A percentile compares a stretch with the other conserved stretches of the same genome.
These are phyloP conservation scores for Geranium rotundifolium DNA, from an alignment of 345 rosid genomes.

Conservation along the genomic window DNA sequence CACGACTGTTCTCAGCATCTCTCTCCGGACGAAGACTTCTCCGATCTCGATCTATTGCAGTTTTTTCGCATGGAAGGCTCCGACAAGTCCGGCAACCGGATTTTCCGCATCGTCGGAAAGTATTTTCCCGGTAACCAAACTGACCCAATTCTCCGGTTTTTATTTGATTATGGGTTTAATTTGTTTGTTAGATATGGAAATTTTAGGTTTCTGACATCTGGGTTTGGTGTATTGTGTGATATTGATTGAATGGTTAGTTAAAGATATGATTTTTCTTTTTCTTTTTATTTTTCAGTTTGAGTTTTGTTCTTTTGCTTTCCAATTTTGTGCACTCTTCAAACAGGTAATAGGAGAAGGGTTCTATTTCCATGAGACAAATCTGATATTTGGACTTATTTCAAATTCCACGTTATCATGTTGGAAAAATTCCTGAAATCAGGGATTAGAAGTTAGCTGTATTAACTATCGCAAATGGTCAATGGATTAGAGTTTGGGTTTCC, in stretches of 20 bases:
- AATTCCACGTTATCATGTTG: neutral
- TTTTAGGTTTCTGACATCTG: neutral
- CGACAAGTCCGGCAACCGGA: too few relatives aligned
- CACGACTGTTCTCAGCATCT: constrained; percentile 80
- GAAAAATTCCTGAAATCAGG: neutral
- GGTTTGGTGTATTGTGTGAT: neutral
- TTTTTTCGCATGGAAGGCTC: too few relatives aligned
- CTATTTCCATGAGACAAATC: neutral
- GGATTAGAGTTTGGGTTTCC: too few relatives aligned
- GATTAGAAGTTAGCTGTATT: neutral
- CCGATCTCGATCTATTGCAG: too few relatives aligned
- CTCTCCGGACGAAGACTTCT: too few relatives aligned
- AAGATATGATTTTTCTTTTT: neutral
- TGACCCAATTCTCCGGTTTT: constrained; percentile 4
- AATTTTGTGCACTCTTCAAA: neutral
- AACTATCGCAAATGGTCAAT: too few relatives aligned
- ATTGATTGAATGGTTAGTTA: neutral
- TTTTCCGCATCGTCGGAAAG: too few relatives aligned
- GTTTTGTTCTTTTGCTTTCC: too few relatives aligned
- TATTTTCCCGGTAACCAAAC: too few relatives aligned
- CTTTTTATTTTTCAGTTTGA: too few relatives aligned
- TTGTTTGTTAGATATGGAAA: neutral
- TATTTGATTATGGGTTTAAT: neutral
- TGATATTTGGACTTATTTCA: neutral
- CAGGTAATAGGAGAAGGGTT: neutral